phyloP scores from a whole-genome alignment of 176 grass and related monocot species.

The Bolboschoenus planiculmis region DNA sequence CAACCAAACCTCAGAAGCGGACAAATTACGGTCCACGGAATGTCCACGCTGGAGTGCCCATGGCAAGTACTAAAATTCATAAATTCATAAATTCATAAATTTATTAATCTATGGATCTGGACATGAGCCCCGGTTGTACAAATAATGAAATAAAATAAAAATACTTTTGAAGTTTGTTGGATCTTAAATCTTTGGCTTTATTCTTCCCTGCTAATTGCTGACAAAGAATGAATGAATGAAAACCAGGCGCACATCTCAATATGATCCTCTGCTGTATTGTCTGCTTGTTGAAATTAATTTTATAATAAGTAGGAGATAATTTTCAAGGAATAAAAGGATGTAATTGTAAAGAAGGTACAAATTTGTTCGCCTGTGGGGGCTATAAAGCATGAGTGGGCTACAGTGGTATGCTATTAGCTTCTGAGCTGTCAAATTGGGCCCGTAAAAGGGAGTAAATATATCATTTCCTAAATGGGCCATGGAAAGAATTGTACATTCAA shows the following conservation, averaged over 20 bases:
- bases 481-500: background rate
- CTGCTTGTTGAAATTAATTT: conserved; percentile 6
- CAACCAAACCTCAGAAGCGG: background rate
- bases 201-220: background rate
- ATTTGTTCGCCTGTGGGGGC: background rate
- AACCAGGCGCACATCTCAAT: background rate
- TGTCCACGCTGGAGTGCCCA: too few relatives aligned
- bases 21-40: background rate
- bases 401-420: background rate
- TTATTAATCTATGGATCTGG: background rate
- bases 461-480: background rate
- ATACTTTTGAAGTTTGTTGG: background rate
- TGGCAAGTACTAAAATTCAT: too few relatives aligned
- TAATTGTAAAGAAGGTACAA: background rate
- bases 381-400: background rate
- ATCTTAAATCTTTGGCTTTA: conserved; percentile 7
- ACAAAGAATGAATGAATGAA: background rate
- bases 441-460: background rate
- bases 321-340: background rate
- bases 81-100: too few relatives aligned
- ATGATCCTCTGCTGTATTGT: background rate
- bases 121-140: background rate
- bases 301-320: background rate
- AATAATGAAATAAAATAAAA: too few relatives aligned
- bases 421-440: background rate